Evolutionary conservation across 192 early-diverging fungal genomes (phyloP).

Genomic region (Entomortierella lignicola): DNA sequence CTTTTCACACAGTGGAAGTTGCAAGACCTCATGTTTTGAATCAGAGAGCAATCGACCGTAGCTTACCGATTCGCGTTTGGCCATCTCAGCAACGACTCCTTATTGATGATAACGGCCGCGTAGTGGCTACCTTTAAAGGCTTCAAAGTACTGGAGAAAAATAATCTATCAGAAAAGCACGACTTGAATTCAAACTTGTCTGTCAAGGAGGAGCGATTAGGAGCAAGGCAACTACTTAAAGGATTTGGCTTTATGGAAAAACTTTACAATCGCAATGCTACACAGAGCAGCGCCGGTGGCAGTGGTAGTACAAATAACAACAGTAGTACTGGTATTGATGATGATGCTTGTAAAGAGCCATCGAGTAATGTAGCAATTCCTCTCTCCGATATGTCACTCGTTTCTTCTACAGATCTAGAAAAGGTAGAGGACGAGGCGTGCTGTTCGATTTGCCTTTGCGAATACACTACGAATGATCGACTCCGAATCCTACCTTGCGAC

Average conservation of each 20-base stretch:
- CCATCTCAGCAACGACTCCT: constrained; percentile 14
- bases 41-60: constrained; percentile 8
- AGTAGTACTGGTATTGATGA: not conserved
- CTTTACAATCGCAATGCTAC: not conserved
- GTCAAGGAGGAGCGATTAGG: not conserved
- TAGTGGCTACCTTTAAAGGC: not conserved
- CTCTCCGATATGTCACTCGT: too few species aligned
- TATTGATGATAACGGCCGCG: not conserved
- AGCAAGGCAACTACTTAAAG: not conserved
- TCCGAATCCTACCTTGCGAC: not conserved
- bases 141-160: not conserved
- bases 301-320: not conserved
- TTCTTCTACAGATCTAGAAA: not conserved
- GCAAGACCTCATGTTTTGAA: constrained; percentile 3
- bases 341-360: not conserved
- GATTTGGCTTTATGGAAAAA: not conserved
- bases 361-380: not conserved
- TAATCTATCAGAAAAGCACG: not conserved
- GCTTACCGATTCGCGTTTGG: constrained; percentile 16
- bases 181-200: not conserved
- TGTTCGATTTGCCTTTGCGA: not conserved
- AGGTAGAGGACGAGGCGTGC: not conserved
- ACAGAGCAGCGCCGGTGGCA: not conserved
- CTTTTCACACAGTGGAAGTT: constrained; percentile 4
- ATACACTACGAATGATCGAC: not conserved